Evolutionary conservation across 148 eudicot species (phyloP).

Genomic region (Nyssa sinensis): DNA sequence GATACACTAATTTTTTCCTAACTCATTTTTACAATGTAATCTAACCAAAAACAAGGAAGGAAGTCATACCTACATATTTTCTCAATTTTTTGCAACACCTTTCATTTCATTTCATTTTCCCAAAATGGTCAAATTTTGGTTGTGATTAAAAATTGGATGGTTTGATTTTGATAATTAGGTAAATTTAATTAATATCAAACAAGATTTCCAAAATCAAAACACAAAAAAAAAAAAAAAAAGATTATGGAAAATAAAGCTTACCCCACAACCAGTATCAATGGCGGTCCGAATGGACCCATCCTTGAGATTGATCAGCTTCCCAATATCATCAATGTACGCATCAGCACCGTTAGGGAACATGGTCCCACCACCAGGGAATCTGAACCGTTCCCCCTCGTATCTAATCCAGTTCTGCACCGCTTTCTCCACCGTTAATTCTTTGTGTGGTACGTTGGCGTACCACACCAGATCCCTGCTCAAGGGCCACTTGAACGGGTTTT

Average conservation of each 20-base stretch:
- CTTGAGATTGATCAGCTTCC: constrained; percentile 47
- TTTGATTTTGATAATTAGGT: no score
- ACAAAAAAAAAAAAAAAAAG: no score
- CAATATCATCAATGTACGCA: constrained; percentile 70
- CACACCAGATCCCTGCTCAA: constrained; percentile 63
- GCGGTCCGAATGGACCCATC: constrained; percentile 86
- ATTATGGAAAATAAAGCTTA: constrained; percentile 33
- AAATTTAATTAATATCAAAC: no score
- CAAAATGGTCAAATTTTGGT: no score
- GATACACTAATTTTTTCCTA: no score
- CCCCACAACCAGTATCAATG: constrained; percentile 95
- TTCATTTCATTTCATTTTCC: no score
- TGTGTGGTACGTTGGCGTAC: constrained; percentile 77
- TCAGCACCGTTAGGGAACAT: constrained; percentile 83
- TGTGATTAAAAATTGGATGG: no score
- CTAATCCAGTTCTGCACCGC: constrained; percentile 83
- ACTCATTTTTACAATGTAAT: no score
- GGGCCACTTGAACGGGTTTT: constrained; percentile 77
- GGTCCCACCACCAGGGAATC: constrained; percentile 94
- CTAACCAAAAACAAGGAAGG: no score
- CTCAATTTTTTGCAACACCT: no score
- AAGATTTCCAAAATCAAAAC: no score
- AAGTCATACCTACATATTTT: no score
- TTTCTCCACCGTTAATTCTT: constrained; percentile 73
- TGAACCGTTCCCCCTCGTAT: constrained; percentile 65